Conservation (phyloP, 148 eudicot species). For the Bassia scoparia region DNA sequence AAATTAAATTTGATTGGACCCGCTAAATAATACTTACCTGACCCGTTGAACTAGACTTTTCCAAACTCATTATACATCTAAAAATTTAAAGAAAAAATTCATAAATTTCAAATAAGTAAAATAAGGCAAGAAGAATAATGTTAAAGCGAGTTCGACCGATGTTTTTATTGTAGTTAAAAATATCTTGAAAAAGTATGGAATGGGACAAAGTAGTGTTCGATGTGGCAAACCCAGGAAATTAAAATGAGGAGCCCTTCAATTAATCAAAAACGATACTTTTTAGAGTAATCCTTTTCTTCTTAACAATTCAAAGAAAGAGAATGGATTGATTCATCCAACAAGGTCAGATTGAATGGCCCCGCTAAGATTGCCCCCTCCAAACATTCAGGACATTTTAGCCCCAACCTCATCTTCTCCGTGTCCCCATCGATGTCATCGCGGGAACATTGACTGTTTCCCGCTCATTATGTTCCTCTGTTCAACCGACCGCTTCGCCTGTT, state of each 20-base stretch:
- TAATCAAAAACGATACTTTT: slow-evolving; percentile 9
- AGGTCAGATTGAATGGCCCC: slow-evolving; percentile 18
- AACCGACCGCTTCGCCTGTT: background rate
- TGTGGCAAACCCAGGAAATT: background rate
- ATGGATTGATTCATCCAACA: background rate
- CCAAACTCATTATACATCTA: no score
- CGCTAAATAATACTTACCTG: no score
- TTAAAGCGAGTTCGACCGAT: no score
- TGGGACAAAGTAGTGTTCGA: slow-evolving; percentile 19
- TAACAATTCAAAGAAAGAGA: background rate
- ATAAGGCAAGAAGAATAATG: no score
- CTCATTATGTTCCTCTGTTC: background rate
- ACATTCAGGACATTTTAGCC: slow-evolving; percentile 22
- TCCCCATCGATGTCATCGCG: slow-evolving; percentile 25
- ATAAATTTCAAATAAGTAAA: no score
- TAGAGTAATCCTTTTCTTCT: background rate
- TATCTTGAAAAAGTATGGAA: background rate
- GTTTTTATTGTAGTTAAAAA: no score
- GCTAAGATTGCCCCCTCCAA: slow-evolving; percentile 2
- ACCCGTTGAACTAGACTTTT: no score
- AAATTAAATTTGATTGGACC: no score
- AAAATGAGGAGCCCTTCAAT: slow-evolving; percentile 14
- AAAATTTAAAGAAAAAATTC: no score
- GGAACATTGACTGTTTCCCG: slow-evolving; percentile 23
- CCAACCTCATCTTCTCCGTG: background rate